Base-by-base conservation (phyloP, 2,329 filamentous ascomycete species). In the Pleurostoma richardsiae region DNA sequence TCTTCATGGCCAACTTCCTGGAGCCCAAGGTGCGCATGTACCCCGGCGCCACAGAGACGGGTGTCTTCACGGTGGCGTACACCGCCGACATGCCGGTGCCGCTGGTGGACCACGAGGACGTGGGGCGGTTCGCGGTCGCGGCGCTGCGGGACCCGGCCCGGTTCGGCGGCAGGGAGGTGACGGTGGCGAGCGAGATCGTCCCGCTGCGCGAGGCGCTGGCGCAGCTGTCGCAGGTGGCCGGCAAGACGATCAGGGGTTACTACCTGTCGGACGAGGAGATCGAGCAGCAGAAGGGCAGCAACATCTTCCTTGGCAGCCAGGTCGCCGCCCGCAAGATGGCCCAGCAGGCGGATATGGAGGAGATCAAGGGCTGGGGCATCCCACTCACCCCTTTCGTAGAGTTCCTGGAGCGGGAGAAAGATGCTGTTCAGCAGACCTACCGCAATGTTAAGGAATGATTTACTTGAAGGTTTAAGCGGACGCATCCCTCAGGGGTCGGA, bases 1-100 rank as follows among this genome's bases (percentile, higher is more conserved):
- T 65, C 53, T 79, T 80, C 62, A 74, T 76, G 69, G 63, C 66
- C 26, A 80, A 80, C 53, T 72, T 71, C 49, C 42, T 77, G 4
- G 47, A 58, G 4, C 74, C 74, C 3, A 59, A 68, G 8, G 65
- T 68, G 2, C 44, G 43, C 6, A 62, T 69, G 59, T 74, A 70
- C 48, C 61, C 65, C 0, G 67, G 64, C 0, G 57, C 77, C 5
- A 54, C 60, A 2, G 60, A 64, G 5, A 59, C 60, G 3, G 69
- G 70, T 0, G 56, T 64, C 27, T 71, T 70, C 50, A 58, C 56
- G 0, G 67, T 64, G 2, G 66, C 70, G 0, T 53, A 70, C 27
- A 53, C 52, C 0, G 54, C 58, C 0, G 62, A 65, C n/a, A 67
- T 63, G 0, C 10, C 56, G 1, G 49, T 79, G 2, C 67, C 72